A percentile compares a stretch with the other conserved stretches of the same genome.
Evolutionary conservation across 495 filamentous ascomycete genomes (phyloP).

Genomic region (Hypoxylon subgilvum): DNA sequence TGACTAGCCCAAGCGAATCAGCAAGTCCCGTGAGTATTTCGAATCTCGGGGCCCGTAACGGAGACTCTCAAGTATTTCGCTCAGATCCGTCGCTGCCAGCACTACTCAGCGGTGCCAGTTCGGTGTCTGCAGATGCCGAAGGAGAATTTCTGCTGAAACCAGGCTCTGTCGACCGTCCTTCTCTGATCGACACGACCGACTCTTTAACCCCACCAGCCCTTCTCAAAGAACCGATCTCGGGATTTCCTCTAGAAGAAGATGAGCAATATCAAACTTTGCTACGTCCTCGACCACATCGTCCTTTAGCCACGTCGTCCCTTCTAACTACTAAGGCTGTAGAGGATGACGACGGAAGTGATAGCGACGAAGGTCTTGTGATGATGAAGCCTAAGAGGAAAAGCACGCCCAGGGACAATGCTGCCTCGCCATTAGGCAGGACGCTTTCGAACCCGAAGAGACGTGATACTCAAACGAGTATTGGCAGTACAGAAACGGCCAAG

Average conservation of each 20-base stretch:
- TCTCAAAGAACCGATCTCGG: constrained; percentile 50
- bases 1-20: constrained; percentile 58
- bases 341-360: constrained; percentile 62
- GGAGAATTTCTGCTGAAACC: constrained; percentile 60
- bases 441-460: constrained; percentile 48
- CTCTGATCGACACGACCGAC: constrained; percentile 55
- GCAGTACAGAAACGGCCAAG: constrained; percentile 63
- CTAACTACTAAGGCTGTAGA: constrained; percentile 42
- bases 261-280: constrained; percentile 37
- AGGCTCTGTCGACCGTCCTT: constrained; percentile 48
- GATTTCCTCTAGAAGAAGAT: constrained; percentile 49
- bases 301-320: constrained; percentile 37
- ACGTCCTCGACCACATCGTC: constrained; percentile 35
- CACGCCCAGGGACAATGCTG: constrained; percentile 29
- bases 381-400: constrained; percentile 48
- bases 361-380: constrained; percentile 60
- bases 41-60: constrained; percentile 59
- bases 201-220: constrained; percentile 60
- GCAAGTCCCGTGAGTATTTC: constrained; percentile 63
- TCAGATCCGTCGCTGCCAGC: constrained; percentile 80
- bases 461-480: constrained; percentile 58
- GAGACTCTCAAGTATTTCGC: constrained; percentile 65
- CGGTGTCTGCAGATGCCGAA: constrained; percentile 68
- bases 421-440: constrained; percentile 41
- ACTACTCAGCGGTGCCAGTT: constrained; percentile 79